Evolutionary conservation across 257 asterid species (phyloP).

Genomic region (Solanum ossicruentum): DNA sequence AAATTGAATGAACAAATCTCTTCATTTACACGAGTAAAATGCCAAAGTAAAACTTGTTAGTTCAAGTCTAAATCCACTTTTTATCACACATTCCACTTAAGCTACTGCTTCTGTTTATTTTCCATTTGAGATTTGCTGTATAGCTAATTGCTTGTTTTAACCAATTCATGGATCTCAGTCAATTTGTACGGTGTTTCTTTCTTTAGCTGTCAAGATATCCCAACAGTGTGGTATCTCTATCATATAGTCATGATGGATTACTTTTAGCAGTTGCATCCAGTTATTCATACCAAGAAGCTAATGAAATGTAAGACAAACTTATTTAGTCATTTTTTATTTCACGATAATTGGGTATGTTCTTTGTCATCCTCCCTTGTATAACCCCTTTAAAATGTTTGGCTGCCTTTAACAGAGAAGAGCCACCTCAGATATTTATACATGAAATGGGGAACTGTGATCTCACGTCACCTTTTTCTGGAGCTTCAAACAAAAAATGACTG

Average conservation of each 20-base stretch:
- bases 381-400: neutral
- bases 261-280: conserved; percentile 76
- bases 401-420: conserved; percentile 51
- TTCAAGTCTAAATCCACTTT: neutral
- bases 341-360: neutral
- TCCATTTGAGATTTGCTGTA: neutral
- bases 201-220: conserved; percentile 55
- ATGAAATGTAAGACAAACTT: conserved; percentile 37
- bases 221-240: conserved; percentile 53
- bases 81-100: neutral
- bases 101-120: neutral
- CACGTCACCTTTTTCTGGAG: conserved; percentile 8
- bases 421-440: conserved; percentile 50
- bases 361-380: neutral
- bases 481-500: conserved; percentile 5
- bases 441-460: conserved; percentile 16
- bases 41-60: neutral
- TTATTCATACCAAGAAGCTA: conserved; percentile 65
- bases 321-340: neutral
- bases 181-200: neutral
- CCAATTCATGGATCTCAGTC: conserved; percentile 3
- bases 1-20: neutral
- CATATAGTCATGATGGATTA: conserved; percentile 59
- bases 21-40: neutral
- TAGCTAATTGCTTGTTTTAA: neutral